These are phyloP conservation scores for Lagenidium giganteum DNA, from an alignment of 352 stramenopile genomes.

Conservation along the genomic window DNA sequence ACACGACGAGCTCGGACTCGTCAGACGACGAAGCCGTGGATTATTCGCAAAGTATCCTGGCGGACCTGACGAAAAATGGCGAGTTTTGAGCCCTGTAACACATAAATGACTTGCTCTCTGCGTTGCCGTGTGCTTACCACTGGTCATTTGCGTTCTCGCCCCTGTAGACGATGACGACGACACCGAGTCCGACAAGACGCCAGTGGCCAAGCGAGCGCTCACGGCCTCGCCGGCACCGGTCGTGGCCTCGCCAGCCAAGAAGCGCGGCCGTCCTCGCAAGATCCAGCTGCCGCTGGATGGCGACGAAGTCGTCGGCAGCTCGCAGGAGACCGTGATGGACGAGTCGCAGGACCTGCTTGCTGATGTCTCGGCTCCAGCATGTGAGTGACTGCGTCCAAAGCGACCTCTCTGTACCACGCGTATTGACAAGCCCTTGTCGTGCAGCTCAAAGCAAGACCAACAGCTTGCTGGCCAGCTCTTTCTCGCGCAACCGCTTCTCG, in stretches of 20 bases:
- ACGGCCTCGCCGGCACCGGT: background rate
- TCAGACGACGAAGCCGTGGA: conserved; percentile 63
- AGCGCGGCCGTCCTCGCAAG: conserved; percentile 22
- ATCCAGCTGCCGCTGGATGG: conserved; percentile 17
- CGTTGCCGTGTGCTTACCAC: conserved; percentile 8
- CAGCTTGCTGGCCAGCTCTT: conserved; percentile 48
- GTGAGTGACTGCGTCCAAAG: conserved; percentile 22
- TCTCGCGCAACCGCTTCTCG: conserved; percentile 73
- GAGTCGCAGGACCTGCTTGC: conserved; percentile 41
- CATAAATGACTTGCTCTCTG: conserved; percentile 4
- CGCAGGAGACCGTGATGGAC: conserved; percentile 27
- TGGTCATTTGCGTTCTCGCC: background rate
- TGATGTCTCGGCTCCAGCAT: conserved; percentile 45
- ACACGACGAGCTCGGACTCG: conserved; percentile 23
- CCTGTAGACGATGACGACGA: conserved; percentile 2
- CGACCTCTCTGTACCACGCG: too few relatives aligned
- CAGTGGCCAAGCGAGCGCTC: background rate
- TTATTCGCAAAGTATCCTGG: conserved; percentile 74
- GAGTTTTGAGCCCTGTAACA: conserved; percentile 16
- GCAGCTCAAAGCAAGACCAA: conserved; percentile 51
- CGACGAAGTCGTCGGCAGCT: conserved; percentile 23
- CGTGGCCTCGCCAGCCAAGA: background rate
- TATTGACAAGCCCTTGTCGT: conserved; percentile 1
- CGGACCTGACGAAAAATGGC: conserved; percentile 64
- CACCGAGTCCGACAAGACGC: conserved; percentile 12